Base-by-base conservation (phyloP, 202 grass and related monocot genomes). In the Zizania palustris region DNA sequence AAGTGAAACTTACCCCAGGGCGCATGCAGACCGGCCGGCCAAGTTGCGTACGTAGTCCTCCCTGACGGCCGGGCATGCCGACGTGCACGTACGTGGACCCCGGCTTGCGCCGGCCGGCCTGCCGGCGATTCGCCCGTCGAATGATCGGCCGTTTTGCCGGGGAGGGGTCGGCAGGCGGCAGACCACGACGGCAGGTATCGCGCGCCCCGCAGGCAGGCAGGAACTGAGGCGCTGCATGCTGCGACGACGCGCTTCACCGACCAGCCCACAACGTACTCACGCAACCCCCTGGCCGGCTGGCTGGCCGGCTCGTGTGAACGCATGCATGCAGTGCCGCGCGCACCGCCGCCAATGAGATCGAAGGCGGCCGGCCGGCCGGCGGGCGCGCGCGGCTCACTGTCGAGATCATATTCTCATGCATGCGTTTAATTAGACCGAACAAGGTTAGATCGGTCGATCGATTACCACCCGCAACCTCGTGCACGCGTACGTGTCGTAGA, bases 181-280 rank as follows among this genome's bases (percentile, higher is more conserved):
- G 64, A 41, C 76, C 76, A 79, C 76, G 64, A 78, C n/a, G 1
- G 22, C 35, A 21, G 36, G 62, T 42, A 65, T 11, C 0, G 37
- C 36, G 34, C 22, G 14, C 67, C 28, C 0, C 14, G 48, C 48
- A n/a, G 45, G 13, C 49, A 51, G 48, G 49, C 0, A 51, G 4
- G 49, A 5, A 44, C 28, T 6, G 37, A 19, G 15, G 43, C 43
- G 63, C 46, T 8, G 14, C 11, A 16, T 12, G 19, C 22, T 16
- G 18, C 33, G 15, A 79, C 77, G 77, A 79, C 77, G 77, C 76
- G 76, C 28, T 70, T 48, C 65, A 22, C 76, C 76, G 76, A 69
- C 76, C 76, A 78, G 38, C 61, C 64, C 50, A 3, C 15, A 50
- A 4, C 49, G 38, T 38, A 55, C n/a, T 57, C 58, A 21, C 3